Evolutionary conservation across 1,284 basidiomycete species (phyloP).

Genomic region (Apiotrichum mycotoxinovorans): DNA sequence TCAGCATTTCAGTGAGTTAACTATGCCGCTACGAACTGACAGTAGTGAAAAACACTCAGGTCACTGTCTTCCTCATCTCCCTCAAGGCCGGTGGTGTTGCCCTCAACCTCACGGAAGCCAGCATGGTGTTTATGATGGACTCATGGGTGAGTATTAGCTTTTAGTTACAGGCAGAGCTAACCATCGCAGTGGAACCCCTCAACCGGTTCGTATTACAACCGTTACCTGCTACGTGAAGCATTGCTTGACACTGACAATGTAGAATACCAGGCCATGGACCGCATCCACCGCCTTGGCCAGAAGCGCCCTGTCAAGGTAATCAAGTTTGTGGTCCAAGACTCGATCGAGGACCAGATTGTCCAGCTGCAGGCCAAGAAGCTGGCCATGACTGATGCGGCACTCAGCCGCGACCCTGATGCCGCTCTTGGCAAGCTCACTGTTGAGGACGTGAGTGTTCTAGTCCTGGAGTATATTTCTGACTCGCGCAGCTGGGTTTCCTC

Average conservation of each 20-base stretch:
- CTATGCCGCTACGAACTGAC: neutral
- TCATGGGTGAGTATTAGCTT: slow-evolving; percentile 27
- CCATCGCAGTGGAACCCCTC: slow-evolving; percentile 68
- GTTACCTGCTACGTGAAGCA: slow-evolving; percentile 56
- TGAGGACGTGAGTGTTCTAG: slow-evolving; percentile 67
- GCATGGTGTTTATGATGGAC: slow-evolving; percentile 70
- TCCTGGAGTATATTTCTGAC: slow-evolving; percentile 1
- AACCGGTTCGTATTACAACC: slow-evolving; percentile 33
- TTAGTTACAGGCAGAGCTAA: neutral
- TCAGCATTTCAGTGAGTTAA: slow-evolving; percentile 76
- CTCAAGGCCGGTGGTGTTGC: slow-evolving; percentile 96
- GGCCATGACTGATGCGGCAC: slow-evolving; percentile 46
- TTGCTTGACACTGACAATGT: neutral
- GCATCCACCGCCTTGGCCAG: slow-evolving; percentile 76
- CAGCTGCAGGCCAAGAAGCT: slow-evolving; percentile 72
- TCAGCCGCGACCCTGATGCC: slow-evolving; percentile 39
- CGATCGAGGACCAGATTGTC: slow-evolving; percentile 76
- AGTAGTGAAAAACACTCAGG: slow-evolving; percentile 83
- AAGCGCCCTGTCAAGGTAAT: slow-evolving; percentile 87
- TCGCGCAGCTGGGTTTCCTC: slow-evolving; percentile 63
- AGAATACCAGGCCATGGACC: slow-evolving; percentile 79
- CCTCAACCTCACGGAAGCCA: slow-evolving; percentile 82
- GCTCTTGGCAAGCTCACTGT: slow-evolving; percentile 87
- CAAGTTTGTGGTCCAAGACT: slow-evolving; percentile 92
- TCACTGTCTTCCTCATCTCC: slow-evolving; percentile 91